Conservation (phyloP, 345 rosid species). For the Sisymbrium altissimum region DNA sequence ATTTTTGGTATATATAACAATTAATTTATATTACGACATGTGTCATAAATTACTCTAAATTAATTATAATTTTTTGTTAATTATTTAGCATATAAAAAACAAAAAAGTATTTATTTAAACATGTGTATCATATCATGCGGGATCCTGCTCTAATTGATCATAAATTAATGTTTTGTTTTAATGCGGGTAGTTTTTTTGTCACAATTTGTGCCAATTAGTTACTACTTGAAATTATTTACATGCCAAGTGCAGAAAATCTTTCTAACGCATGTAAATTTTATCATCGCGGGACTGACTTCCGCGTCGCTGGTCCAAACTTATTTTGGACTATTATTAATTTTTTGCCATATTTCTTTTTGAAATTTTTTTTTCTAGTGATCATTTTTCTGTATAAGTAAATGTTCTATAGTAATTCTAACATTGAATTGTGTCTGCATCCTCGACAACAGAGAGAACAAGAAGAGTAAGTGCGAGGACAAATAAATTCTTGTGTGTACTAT, state of each 20-base stretch:
- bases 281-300: slow-evolving; percentile 3
- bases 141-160: no score
- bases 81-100: no score
- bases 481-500: no score
- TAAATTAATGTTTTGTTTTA: no score
- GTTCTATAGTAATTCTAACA: not conserved
- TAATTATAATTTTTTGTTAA: no score
- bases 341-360: not conserved
- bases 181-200: no score
- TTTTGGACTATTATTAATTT: not conserved
- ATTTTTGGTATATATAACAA: no score
- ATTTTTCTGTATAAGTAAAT: not conserved
- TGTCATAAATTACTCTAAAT: no score
- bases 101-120: no score
- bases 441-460: not conserved
- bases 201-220: not conserved
- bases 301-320: slow-evolving; percentile 15
- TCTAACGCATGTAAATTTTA: not conserved
- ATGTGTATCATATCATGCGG: no score
- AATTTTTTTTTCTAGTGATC: no score
- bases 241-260: not conserved
- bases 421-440: not conserved
- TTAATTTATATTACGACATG: no score
- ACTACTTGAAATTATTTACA: not conserved
- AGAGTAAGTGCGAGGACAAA: not conserved